A percentile compares a stretch with the other conserved stretches of the same genome.
Conservation (phyloP, 768 basidiomycete species). For the Lentinus brumalis region DNA sequence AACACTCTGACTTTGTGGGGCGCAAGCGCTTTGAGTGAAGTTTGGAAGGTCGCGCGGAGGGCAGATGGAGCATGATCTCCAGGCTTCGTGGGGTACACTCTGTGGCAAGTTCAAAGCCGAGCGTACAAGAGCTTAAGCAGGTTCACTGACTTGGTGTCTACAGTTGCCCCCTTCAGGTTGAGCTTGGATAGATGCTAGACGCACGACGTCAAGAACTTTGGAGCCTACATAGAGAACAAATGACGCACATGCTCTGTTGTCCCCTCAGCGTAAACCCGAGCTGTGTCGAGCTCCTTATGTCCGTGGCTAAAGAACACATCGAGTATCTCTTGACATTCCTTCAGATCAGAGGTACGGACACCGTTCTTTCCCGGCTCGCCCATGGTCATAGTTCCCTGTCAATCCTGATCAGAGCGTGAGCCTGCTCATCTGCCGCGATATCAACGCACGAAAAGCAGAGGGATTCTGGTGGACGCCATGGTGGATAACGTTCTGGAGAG, state of each 20-base stretch:
- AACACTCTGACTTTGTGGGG: conserved; percentile 50
- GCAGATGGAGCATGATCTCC: conserved; percentile 45
- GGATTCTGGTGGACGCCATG: conserved; percentile 37
- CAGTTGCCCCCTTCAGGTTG: conserved; percentile 39
- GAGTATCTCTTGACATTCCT: conserved; percentile 46
- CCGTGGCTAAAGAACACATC: conserved; percentile 45
- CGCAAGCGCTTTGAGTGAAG: conserved; percentile 48
- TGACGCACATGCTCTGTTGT: conserved; percentile 53
- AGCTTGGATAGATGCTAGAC: conserved; percentile 43
- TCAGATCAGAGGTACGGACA: conserved; percentile 38
- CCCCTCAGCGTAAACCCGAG: conserved; percentile 51
- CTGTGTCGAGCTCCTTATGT: conserved; percentile 52
- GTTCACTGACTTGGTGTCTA: conserved; percentile 50
- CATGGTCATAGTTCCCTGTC: conserved; percentile 53
- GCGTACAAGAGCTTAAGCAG: no score
- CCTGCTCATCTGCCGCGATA: background rate
- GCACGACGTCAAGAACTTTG: background rate
- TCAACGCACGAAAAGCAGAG: conserved; percentile 41
- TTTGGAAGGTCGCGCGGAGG: conserved; percentile 47
- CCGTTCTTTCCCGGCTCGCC: conserved; percentile 45
- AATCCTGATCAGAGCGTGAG: background rate
- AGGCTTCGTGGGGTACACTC: conserved; percentile 42
- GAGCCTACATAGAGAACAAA: background rate
- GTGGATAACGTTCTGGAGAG: background rate
- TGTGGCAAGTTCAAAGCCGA: conserved; percentile 16